Evolutionary conservation across 83 land plant genomes (phyloP), one percentile per base, ranked within the genome.

Genomic region (Picea abies): DNA sequence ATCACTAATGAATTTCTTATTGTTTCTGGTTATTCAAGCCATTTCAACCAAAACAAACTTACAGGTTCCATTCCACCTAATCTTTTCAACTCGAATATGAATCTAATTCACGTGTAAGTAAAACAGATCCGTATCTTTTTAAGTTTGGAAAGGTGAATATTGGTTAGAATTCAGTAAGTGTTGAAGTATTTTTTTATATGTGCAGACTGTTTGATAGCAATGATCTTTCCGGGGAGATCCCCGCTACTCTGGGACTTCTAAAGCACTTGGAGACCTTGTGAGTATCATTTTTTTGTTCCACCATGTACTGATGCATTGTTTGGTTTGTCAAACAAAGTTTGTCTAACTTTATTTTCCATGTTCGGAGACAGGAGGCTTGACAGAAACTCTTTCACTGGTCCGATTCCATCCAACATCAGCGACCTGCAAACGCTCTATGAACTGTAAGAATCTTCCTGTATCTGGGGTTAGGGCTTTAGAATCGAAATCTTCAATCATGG

Each of bases 261-360:
- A 81, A 86, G 81, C 80, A 89, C 17, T 89, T 93, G 79, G 93
- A 91, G 85, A 89, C 87, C 81, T 86, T 93, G 95, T 93, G 79
- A 93, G 95, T 90, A 49, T 63, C 12, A 1, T 39, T 3, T 6
- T 20, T 19, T 23, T 15, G 11, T n/a, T 1, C 16, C 29, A 8
- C 16, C 71, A 25, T 39, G 60, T 60, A 20, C 26, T 44, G 29
- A 69, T 44, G 15, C 26, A 17, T 20, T 35, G 9, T 23, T 76
- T 66, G 69, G 68, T 15, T 11, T 39, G 56, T 10, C 9, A 47
- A 47, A 47, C 49, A 7, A 47, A 47, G 12, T 20, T 65, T 23
- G 68, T 15, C 1, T n/a, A n/a, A 65, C 5, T 65, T 49, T 65
- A 23, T 16, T 65, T 65, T 65, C 68, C 35, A 63, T 35, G 37